A percentile compares a stretch with the other conserved stretches of the same genome.
phyloP scores from a whole-genome alignment of 306 rosid genomes.

The Inga oerstediana region DNA sequence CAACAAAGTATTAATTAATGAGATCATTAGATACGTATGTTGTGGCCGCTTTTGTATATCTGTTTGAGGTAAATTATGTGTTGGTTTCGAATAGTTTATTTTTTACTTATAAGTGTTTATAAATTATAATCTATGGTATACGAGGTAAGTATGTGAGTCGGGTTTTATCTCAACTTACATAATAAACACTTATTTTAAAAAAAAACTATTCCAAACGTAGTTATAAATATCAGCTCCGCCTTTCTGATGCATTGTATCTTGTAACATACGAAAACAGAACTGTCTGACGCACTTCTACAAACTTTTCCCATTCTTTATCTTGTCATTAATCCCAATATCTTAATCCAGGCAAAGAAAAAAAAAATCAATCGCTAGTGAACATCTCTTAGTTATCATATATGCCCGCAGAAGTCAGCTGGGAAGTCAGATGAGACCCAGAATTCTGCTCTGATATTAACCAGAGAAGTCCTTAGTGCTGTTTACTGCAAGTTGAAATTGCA shows the following conservation, averaged over 20 bases:
- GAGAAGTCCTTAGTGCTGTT: not conserved
- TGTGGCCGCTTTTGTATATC: constrained; percentile 31
- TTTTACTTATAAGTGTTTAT: no score
- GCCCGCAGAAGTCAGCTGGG: not conserved
- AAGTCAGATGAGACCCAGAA: not conserved
- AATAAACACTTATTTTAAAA: no score
- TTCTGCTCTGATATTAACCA: not conserved
- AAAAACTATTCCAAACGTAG: no score
- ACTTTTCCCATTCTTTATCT: constrained; percentile 25
- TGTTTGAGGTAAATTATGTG: constrained; percentile 38
- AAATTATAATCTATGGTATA: no score
- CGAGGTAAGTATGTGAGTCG: no score
- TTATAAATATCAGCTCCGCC: constrained; percentile 26
- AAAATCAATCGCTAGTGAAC: not conserved
- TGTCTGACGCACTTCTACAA: constrained; percentile 41
- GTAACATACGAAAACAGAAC: constrained; percentile 61
- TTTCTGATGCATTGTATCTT: constrained; percentile 54
- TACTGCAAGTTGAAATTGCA: not conserved
- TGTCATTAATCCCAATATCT: constrained; percentile 32
- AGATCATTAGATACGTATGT: constrained; percentile 31
- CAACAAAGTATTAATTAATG: not conserved
- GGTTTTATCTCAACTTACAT: no score
- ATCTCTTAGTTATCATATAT: not conserved
- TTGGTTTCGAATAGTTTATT: no score
- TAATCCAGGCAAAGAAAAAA: not conserved